These are phyloP conservation scores for Periconia sp. DNA, from an alignment of 2,329 filamentous ascomycete genomes.

Conservation along the genomic window DNA sequence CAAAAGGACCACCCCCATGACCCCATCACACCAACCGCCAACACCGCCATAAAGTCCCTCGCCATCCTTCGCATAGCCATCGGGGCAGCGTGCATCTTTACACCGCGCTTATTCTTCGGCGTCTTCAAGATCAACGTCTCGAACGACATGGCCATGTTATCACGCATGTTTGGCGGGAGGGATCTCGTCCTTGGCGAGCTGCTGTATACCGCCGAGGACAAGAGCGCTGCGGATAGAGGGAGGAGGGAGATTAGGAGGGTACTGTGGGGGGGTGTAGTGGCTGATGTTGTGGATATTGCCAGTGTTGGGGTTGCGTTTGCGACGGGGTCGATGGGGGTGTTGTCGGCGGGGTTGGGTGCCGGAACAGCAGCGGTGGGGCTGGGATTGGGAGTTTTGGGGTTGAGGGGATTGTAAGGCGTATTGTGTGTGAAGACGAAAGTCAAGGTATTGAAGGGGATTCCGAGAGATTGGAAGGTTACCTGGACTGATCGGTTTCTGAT, in stretches of 20 bases:
- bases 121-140: slow-evolving; percentile 26
- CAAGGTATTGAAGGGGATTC: no score
- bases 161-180: slow-evolving; percentile 31
- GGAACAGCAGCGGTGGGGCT: slow-evolving; percentile 23
- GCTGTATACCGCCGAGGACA: slow-evolving; percentile 28
- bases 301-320: slow-evolving; percentile 24
- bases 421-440: no score
- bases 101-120: slow-evolving; percentile 24
- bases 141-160: slow-evolving; percentile 13
- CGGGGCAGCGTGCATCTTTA: slow-evolving; percentile 25
- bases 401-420: slow-evolving; percentile 21
- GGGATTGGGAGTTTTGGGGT: slow-evolving; percentile 20
- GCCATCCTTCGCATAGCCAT: slow-evolving; percentile 22
- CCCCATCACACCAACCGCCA: slow-evolving; percentile 13
- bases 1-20: slow-evolving; percentile 19
- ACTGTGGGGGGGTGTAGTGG: slow-evolving; percentile 27
- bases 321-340: slow-evolving; percentile 23
- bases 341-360: slow-evolving; percentile 19
- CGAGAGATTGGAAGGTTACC: no score
- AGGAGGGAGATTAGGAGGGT: slow-evolving; percentile 29
- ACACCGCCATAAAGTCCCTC: slow-evolving; percentile 25
- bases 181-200: slow-evolving; percentile 31
- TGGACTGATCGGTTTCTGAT: no score
- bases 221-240: slow-evolving; percentile 17
- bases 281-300: slow-evolving; percentile 27